These are phyloP conservation scores for Mycena rebaudengoi DNA, from an alignment of 768 basidiomycete genomes.

Conservation along the genomic window DNA sequence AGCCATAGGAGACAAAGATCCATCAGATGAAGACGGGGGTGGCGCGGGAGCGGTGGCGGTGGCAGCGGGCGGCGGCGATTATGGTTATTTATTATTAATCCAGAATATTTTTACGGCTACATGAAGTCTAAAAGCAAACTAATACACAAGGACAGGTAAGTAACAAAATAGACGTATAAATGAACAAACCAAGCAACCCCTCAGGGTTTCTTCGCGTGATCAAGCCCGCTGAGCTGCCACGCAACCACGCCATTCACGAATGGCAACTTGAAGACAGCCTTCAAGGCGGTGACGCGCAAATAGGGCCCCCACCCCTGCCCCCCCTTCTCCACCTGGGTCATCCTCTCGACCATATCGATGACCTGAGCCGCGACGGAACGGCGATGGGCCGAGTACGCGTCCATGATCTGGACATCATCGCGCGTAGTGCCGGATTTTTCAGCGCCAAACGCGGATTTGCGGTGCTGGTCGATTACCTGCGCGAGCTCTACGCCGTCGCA, in stretches of 20 bases:
- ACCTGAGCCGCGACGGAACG: constrained; percentile 43
- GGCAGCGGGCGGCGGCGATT: too few relatives aligned
- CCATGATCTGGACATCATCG: constrained; percentile 33
- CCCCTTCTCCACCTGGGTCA: constrained; percentile 30
- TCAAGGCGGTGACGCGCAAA: constrained; percentile 5
- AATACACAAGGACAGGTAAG: too few relatives aligned
- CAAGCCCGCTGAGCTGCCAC: constrained; percentile 42
- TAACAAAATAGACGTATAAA: too few relatives aligned
- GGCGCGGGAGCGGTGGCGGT: too few relatives aligned
- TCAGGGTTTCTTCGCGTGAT: constrained; percentile 12
- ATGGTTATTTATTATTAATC: too few relatives aligned
- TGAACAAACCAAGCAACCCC: neutral
- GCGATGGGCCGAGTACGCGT: constrained; percentile 37
- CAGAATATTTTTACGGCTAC: too few relatives aligned
- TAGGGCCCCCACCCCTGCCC: constrained; percentile 5
- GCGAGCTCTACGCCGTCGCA: constrained; percentile 51
- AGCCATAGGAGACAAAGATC: too few relatives aligned
- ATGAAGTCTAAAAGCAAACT: too few relatives aligned
- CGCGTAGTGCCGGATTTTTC: neutral
- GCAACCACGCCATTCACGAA: constrained; percentile 32
- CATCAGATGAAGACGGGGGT: too few relatives aligned
- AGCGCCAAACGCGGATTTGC: neutral
- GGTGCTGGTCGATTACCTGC: constrained; percentile 40
- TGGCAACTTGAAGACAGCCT: constrained; percentile 15
- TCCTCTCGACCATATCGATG: constrained; percentile 40